Conservation (phyloP, 73 alveolate species). For the Uronychia binucleata region DNA sequence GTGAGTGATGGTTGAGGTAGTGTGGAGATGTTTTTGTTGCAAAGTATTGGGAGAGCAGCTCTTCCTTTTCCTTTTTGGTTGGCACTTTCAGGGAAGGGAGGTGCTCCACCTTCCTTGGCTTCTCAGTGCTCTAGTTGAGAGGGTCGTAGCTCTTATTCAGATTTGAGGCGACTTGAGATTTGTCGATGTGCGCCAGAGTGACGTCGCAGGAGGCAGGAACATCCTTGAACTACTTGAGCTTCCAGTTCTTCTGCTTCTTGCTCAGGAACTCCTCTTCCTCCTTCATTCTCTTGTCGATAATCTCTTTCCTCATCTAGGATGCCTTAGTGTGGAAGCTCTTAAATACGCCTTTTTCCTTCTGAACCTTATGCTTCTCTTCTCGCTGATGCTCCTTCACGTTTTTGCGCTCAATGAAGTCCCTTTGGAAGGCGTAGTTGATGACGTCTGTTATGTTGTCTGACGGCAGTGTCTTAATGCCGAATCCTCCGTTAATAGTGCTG, state of each 20-base stretch:
- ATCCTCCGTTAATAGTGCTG: background rate
- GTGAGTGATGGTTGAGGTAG: too few species aligned
- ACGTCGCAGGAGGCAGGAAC: slow-evolving; percentile 1
- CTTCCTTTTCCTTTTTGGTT: too few species aligned
- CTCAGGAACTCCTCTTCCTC: background rate
- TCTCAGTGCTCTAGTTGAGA: too few species aligned
- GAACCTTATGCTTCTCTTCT: background rate
- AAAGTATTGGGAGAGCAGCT: too few species aligned
- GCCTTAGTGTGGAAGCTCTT: slow-evolving; percentile 15
- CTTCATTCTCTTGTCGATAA: background rate
- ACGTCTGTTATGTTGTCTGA: slow-evolving; percentile 13
- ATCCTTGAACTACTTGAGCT: slow-evolving; percentile 7
- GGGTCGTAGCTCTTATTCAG: background rate
- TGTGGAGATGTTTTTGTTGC: too few species aligned
- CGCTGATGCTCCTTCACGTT: background rate
- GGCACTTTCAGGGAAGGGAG: too few species aligned
- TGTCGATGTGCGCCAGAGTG: background rate
- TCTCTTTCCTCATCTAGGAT: slow-evolving; percentile 2
- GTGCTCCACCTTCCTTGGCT: too few species aligned
- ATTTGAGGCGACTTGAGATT: background rate
- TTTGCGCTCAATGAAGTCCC: slow-evolving; percentile 7
- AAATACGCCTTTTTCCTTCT: background rate
- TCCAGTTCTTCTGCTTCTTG: background rate
- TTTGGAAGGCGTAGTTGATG: slow-evolving; percentile 10
- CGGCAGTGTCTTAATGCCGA: slow-evolving; percentile 6